phyloP scores from a whole-genome alignment of 2,329 filamentous ascomycete genomes.

The Alternaria arbusti region DNA sequence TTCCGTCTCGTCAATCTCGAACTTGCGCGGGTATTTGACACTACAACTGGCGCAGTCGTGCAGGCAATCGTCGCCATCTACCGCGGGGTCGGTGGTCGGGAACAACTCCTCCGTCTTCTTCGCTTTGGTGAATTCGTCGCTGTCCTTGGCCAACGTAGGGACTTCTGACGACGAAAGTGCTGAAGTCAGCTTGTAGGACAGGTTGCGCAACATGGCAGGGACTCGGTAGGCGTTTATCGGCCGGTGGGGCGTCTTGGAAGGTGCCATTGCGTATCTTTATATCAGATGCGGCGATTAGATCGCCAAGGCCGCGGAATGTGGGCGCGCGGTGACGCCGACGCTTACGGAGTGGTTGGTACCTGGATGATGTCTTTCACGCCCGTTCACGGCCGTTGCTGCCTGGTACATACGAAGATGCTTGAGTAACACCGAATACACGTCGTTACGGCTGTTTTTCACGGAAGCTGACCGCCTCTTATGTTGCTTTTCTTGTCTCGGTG shows the following conservation, averaged over 20 bases:
- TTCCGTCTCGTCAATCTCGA: slow-evolving; percentile 75
- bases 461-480: slow-evolving; percentile 2
- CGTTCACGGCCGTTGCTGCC: not conserved
- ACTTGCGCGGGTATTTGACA: slow-evolving; percentile 77
- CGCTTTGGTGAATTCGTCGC: slow-evolving; percentile 56
- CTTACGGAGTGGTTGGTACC: slow-evolving; percentile 1
- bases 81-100: slow-evolving; percentile 71
- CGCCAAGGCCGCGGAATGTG: slow-evolving; percentile 42
- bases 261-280: slow-evolving; percentile 31
- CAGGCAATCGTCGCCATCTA: slow-evolving; percentile 87
- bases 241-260: slow-evolving; percentile 26
- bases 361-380: slow-evolving; percentile 1
- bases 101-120: slow-evolving; percentile 67
- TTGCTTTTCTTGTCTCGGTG: not conserved
- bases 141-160: slow-evolving; percentile 33
- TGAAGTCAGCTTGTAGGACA: slow-evolving; percentile 47
- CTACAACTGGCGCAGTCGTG: slow-evolving; percentile 86
- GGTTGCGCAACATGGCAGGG: slow-evolving; percentile 45
- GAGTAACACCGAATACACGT: not conserved
- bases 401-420: too few species aligned
- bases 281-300: slow-evolving; percentile 49
- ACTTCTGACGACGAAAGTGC: slow-evolving; percentile 39
- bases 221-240: slow-evolving; percentile 45
- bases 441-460: not conserved
- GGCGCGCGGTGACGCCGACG: slow-evolving; percentile 24